Evolutionary conservation across 2,329 filamentous ascomycete genomes (phyloP), one percentile per base, ranked within the genome.

Genomic region (Ramularia collo-cygni): DNA sequence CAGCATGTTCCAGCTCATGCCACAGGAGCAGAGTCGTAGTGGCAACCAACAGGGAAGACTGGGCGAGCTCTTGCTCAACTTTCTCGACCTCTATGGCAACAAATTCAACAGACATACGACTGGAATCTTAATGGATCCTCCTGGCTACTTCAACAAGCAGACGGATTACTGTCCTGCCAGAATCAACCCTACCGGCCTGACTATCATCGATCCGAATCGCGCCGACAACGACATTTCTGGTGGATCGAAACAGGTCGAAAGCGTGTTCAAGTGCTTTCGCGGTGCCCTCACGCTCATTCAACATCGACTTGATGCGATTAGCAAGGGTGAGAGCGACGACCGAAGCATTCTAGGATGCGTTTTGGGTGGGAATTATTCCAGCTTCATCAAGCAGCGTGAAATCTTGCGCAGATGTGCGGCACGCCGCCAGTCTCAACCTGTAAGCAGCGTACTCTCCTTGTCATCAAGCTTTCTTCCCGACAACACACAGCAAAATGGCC

Each of bases 201-300:
- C 83, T 7, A 95, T 98, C 54, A 83, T 95, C 43, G 92, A 98
- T 57, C 92, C 92, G 0, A 95, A 96, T 61, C 84, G 85, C 43
- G 61, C 76, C 0, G 67, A 73, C 17, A 96, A 96, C 60, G 92
- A 98, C 56, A 92, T 98, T 17, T 82, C 92, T 0, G 88, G 88
- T 8, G 89, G 89, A 8, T 92, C 88, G 0, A 74, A 70, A 32
- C 83, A 85, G 50, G 85, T 83, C 6, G 50, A 63, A 1, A 68
- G 75, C 7, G 84, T 95, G 35, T 68, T 85, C 49, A 59, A 69
- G n/a, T 70, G 73, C 9, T 96, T 98, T 60, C 67, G 74, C 1
- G 65, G 78, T 2, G 84, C 85, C 0, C 75, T 79, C 55, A 55
- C 68, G 8, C 60, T 61, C 2, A 64, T 94, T 12, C 50, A 55